A percentile compares a stretch with the other conserved stretches of the same genome.
phyloP scores from a whole-genome alignment of 2,329 filamentous ascomycete genomes.

The Neofusicoccum parvum region DNA sequence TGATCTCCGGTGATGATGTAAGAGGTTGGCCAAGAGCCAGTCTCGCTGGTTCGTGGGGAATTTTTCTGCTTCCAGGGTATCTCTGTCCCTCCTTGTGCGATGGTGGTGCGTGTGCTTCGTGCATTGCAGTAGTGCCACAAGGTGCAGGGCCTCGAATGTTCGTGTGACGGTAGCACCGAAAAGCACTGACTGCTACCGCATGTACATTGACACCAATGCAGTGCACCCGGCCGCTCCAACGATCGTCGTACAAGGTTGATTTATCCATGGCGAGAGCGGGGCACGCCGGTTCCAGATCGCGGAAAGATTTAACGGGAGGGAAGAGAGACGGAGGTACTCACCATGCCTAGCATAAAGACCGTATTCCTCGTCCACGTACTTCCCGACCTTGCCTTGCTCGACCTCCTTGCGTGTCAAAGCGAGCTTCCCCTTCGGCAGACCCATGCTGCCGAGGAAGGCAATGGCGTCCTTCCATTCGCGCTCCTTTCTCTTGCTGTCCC shows the following conservation, averaged over 20 bases:
- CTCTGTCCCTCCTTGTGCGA: background rate
- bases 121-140: slow-evolving; percentile 4
- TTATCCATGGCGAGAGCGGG: background rate
- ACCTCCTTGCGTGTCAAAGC: slow-evolving; percentile 60
- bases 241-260: background rate
- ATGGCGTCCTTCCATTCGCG: slow-evolving; percentile 77
- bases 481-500: slow-evolving; percentile 73
- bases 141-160: background rate
- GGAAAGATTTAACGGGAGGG: background rate
- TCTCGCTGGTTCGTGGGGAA: background rate
- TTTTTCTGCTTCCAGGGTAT: background rate
- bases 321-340: slow-evolving; percentile 32
- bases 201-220: slow-evolving; percentile 14
- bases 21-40: background rate
- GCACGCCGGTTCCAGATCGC: background rate
- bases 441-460: slow-evolving; percentile 63
- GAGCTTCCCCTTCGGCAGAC: slow-evolving; percentile 59
- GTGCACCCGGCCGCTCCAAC: background rate
- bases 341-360: slow-evolving; percentile 53
- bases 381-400: slow-evolving; percentile 52
- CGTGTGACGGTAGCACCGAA: slow-evolving; percentile 2
- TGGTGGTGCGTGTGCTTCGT: slow-evolving; percentile 11
- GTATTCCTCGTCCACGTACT: slow-evolving; percentile 52
- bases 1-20: slow-evolving; percentile 1
- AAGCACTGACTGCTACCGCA: slow-evolving; percentile 12